phyloP scores from a whole-genome alignment of 352 stramenopile species.

The Hyaloperonospora arabidopsidis region DNA sequence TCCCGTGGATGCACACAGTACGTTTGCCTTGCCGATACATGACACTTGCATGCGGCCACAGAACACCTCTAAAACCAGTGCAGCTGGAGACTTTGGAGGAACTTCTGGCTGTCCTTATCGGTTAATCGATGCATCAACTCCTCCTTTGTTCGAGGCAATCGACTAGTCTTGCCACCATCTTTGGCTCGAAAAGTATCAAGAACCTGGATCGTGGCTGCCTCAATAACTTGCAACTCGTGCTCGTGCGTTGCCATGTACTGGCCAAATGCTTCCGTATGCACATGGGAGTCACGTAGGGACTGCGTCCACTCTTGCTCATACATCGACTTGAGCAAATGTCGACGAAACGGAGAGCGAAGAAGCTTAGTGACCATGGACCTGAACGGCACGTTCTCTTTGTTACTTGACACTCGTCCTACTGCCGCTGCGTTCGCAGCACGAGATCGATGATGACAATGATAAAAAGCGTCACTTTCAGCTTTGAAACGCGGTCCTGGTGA shows the following conservation, averaged over 20 bases:
- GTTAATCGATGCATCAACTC: conserved; percentile 26
- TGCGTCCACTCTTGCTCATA: conserved; percentile 48
- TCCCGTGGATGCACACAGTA: conserved; percentile 56
- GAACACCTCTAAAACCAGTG: conserved; percentile 39
- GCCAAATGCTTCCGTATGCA: conserved; percentile 39
- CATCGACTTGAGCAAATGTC: conserved; percentile 51
- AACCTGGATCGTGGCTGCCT: conserved; percentile 44
- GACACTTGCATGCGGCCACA: background rate
- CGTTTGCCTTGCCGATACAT: background rate
- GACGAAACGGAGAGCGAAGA: conserved; percentile 47
- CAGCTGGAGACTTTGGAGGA: conserved; percentile 28
- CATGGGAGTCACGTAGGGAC: conserved; percentile 55
- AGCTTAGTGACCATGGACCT: conserved; percentile 42
- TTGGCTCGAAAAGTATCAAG: conserved; percentile 53
- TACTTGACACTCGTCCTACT: too few species aligned
- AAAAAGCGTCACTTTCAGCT: conserved; percentile 23
- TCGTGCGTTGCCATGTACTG: conserved; percentile 58
- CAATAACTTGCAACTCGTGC: conserved; percentile 44
- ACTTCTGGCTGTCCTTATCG: conserved; percentile 12
- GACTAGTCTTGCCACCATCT: conserved; percentile 19
- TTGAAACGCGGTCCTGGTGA: conserved; percentile 10
- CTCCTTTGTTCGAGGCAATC: conserved; percentile 26
- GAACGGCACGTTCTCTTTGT: conserved; percentile 11
- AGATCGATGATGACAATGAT: conserved; percentile 9
- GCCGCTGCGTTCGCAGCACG: too few species aligned